A percentile compares a stretch with the other conserved stretches of the same genome.
Evolutionary conservation across 1,139 yeast species (phyloP).

Genomic region (Magnusiomyces tetraspermus): DNA sequence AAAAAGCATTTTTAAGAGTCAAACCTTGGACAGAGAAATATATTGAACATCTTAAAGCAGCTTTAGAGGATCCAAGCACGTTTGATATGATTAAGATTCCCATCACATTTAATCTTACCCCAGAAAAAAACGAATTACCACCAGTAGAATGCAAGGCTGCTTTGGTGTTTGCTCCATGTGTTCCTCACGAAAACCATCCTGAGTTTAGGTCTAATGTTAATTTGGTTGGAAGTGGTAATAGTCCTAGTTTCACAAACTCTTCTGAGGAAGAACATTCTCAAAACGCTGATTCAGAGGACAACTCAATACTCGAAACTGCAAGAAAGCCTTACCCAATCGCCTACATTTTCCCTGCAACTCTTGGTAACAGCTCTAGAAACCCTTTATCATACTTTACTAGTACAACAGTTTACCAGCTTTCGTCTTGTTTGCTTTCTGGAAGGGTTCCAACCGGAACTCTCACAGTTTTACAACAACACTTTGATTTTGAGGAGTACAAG

Average conservation of each 20-base stretch:
- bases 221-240: not conserved
- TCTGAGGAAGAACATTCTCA: slow-evolving; percentile 2
- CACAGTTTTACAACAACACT: slow-evolving; percentile 23
- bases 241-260: not conserved
- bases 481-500: slow-evolving; percentile 28
- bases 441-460: slow-evolving; percentile 25
- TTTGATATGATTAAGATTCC: slow-evolving; percentile 24
- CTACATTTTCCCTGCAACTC: slow-evolving; percentile 18
- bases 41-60: slow-evolving; percentile 26
- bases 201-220: slow-evolving; percentile 1
- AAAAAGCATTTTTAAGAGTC: slow-evolving; percentile 23
- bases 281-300: not conserved
- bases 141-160: slow-evolving; percentile 18
- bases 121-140: slow-evolving; percentile 1
- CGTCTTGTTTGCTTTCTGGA: slow-evolving; percentile 24
- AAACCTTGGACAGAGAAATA: slow-evolving; percentile 32
- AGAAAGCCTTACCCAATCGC: slow-evolving; percentile 20
- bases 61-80: slow-evolving; percentile 29
- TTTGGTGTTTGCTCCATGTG: slow-evolving; percentile 28
- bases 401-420: slow-evolving; percentile 20
- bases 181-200: slow-evolving; percentile 1
- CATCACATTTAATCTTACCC: slow-evolving; percentile 18
- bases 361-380: slow-evolving; percentile 15
- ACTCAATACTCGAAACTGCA: not conserved
- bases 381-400: slow-evolving; percentile 20